Percentiles rank a stretch among this genome's conserved stretches.
phyloP scores from a whole-genome alignment of 208 protist species.

The Trypanosoma melophagium region DNA sequence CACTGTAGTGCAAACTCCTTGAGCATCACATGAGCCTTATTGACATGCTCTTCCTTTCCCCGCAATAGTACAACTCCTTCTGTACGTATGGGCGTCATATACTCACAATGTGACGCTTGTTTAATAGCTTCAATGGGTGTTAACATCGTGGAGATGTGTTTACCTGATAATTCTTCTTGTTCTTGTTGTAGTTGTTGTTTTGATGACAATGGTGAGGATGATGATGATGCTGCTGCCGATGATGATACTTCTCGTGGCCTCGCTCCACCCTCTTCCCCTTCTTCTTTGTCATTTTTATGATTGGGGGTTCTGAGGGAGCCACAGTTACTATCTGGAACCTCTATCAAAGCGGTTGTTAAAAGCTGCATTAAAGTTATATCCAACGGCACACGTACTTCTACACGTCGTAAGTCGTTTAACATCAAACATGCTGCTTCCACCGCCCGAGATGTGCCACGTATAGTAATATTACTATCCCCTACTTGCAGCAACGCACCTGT shows the following conservation, averaged over 20 bases:
- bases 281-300: conserved; percentile 2
- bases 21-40: conserved; percentile 35
- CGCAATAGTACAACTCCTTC: conserved; percentile 49
- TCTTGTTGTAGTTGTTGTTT: conserved; percentile 1
- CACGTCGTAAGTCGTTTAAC: conserved; percentile 33
- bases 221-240: neutral
- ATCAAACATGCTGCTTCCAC: conserved; percentile 28
- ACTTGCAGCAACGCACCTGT: conserved; percentile 42
- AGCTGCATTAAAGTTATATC: conserved; percentile 27
- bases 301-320: neutral
- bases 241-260: no score
- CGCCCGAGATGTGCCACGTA: conserved; percentile 32
- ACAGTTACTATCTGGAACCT: neutral
- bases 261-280: neutral
- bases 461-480: conserved; percentile 31
- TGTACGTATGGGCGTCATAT: conserved; percentile 28
- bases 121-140: conserved; percentile 46
- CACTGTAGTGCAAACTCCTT: conserved; percentile 44
- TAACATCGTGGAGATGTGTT: neutral
- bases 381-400: conserved; percentile 35
- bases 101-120: conserved; percentile 37
- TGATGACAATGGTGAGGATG: neutral
- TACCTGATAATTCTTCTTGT: neutral
- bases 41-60: conserved; percentile 30
- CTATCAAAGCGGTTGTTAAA: conserved; percentile 38